Percentiles rank a stretch among this genome's conserved stretches.
Conservation (phyloP, 2,329 filamentous ascomycete genomes). For the Stagonosporopsis vannaccii region DNA sequence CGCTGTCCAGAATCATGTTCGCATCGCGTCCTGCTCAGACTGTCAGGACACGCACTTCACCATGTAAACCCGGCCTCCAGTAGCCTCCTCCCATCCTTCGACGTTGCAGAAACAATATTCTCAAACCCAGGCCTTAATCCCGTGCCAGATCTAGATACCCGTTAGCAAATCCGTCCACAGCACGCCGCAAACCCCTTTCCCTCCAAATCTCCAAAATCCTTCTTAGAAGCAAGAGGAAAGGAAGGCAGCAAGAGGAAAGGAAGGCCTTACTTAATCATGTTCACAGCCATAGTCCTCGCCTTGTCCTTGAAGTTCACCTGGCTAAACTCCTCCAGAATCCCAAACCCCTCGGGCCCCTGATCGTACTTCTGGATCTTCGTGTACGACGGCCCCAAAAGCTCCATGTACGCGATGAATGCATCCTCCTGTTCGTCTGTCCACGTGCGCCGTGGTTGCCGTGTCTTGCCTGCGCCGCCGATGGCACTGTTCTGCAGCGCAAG, state of each 20-base stretch:
- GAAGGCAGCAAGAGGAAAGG: neutral
- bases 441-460: slow-evolving; percentile 26
- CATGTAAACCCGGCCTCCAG: slow-evolving; percentile 30
- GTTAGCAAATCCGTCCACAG: too few species aligned
- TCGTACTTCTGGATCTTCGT: slow-evolving; percentile 51
- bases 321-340: slow-evolving; percentile 47
- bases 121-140: slow-evolving; percentile 42
- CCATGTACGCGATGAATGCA: slow-evolving; percentile 59
- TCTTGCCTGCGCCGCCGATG: slow-evolving; percentile 7
- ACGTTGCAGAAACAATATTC: slow-evolving; percentile 25
- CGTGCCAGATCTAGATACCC: slow-evolving; percentile 40
- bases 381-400: slow-evolving; percentile 56
- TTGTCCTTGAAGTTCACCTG: slow-evolving; percentile 62
- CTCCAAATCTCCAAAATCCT: too few species aligned
- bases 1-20: neutral
- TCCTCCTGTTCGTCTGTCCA: slow-evolving; percentile 47
- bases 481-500: slow-evolving; percentile 30
- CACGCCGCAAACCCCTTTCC: too few species aligned
- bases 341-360: slow-evolving; percentile 14
- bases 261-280: slow-evolving; percentile 51
- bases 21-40: too few species aligned
- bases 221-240: neutral
- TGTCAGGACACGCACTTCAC: slow-evolving; percentile 1
- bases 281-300: slow-evolving; percentile 50
- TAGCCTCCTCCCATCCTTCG: slow-evolving; percentile 28